Conservation (phyloP, 176 grass and related monocot species). For the Tuctoria greenei region DNA sequence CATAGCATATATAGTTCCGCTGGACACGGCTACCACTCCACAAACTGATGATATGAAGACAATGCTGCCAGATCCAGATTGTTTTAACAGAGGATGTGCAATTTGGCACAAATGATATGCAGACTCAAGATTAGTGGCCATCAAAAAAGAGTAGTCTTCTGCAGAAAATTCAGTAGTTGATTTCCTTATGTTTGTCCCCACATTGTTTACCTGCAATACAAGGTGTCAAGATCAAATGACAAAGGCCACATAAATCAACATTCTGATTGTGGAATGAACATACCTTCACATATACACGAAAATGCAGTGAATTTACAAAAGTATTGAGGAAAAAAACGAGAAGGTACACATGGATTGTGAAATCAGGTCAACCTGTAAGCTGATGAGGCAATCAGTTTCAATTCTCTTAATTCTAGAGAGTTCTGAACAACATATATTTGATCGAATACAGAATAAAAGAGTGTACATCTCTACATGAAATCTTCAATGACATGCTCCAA, state of each 20-base stretch:
- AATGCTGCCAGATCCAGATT: conserved; percentile 62
- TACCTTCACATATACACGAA: background rate
- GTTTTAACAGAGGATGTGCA: conserved; percentile 82
- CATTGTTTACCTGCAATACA: conserved; percentile 81
- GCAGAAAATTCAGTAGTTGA: conserved; percentile 54
- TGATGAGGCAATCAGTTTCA: background rate
- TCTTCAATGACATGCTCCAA: background rate
- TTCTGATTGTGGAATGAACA: background rate
- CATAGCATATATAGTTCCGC: conserved; percentile 66
- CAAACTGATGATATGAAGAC: conserved; percentile 78
- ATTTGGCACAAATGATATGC: conserved; percentile 85
- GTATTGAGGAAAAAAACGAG: background rate
- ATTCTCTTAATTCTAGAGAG: background rate
- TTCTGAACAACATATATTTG: background rate
- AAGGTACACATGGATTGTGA: background rate
- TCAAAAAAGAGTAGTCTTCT: conserved; percentile 72
- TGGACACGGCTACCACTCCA: conserved; percentile 42
- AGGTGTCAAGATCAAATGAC: background rate
- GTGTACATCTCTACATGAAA: background rate
- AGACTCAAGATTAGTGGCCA: conserved; percentile 86
- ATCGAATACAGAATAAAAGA: background rate
- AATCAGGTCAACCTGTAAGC: background rate
- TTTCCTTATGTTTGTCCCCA: conserved; percentile 71
- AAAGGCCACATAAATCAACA: background rate
- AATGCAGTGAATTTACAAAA: background rate